Evolutionary conservation across 148 eudicot species (phyloP).

Genomic region (Dianthus caryophyllus): DNA sequence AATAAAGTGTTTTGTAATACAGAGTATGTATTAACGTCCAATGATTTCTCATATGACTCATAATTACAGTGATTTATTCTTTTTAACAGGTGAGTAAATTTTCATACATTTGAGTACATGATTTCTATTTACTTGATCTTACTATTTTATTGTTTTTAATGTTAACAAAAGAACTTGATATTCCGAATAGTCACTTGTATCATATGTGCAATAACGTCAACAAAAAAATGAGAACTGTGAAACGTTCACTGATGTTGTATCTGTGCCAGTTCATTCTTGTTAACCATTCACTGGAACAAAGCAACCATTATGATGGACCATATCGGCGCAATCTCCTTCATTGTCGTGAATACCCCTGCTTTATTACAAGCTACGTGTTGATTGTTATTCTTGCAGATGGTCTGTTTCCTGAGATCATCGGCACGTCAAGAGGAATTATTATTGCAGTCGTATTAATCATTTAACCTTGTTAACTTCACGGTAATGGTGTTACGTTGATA

Average conservation of each 20-base stretch:
- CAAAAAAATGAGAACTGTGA: too few species aligned
- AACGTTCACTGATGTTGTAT: background rate
- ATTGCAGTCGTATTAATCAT: background rate
- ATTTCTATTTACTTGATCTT: too few species aligned
- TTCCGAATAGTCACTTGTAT: too few species aligned
- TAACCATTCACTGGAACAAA: constrained; percentile 21
- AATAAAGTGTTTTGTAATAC: background rate
- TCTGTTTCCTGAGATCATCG: background rate
- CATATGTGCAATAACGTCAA: too few species aligned
- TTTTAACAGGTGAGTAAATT: too few species aligned
- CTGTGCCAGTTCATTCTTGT: background rate
- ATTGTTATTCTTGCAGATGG: background rate
- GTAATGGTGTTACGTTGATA: too few species aligned
- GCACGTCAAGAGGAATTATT: background rate
- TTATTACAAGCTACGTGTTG: background rate
- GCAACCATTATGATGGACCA: constrained; percentile 27
- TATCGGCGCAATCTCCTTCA: constrained; percentile 14
- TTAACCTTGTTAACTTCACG: background rate
- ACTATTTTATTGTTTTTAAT: too few species aligned
- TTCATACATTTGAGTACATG: too few species aligned
- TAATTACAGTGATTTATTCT: too few species aligned
- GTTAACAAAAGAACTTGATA: too few species aligned
- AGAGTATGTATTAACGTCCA: too few species aligned
- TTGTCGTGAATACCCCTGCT: background rate
- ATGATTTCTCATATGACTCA: too few species aligned